These are phyloP conservation scores for Entonaema liquescens DNA, from an alignment of 495 filamentous ascomycete species.

Conservation along the genomic window DNA sequence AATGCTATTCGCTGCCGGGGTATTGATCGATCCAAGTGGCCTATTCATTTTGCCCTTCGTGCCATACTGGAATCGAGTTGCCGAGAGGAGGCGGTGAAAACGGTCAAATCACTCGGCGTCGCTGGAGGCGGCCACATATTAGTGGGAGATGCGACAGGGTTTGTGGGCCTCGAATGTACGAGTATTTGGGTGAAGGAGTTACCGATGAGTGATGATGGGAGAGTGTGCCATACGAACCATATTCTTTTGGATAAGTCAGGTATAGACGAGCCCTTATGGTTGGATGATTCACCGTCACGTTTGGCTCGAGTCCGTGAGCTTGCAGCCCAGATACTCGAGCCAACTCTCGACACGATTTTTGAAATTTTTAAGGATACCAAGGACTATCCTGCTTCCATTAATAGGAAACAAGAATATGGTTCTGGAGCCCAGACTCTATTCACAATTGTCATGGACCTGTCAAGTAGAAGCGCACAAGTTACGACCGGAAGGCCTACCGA, in stretches of 20 bases:
- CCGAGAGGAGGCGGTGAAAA: slow-evolving; percentile 59
- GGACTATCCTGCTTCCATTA: slow-evolving; percentile 40
- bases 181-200: slow-evolving; percentile 61
- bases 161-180: slow-evolving; percentile 68
- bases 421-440: slow-evolving; percentile 53
- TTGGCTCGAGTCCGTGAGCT: slow-evolving; percentile 58
- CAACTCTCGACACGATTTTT: slow-evolving; percentile 30
- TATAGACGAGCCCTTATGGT: slow-evolving; percentile 61
- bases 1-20: slow-evolving; percentile 72
- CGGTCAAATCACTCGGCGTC: slow-evolving; percentile 61
- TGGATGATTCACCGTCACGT: slow-evolving; percentile 62
- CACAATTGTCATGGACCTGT: slow-evolving; percentile 60
- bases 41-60: slow-evolving; percentile 70
- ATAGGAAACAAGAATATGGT: slow-evolving; percentile 33
- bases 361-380: slow-evolving; percentile 38
- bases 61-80: slow-evolving; percentile 65
- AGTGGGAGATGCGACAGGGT: slow-evolving; percentile 62
- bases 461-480: slow-evolving; percentile 46
- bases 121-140: slow-evolving; percentile 70
- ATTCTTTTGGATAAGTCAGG: slow-evolving; percentile 52
- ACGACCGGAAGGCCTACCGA: slow-evolving; percentile 55
- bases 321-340: slow-evolving; percentile 40
- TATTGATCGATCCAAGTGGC: slow-evolving; percentile 62
- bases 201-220: slow-evolving; percentile 53
- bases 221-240: slow-evolving; percentile 72